Conservation (phyloP, 2,329 filamentous ascomycete genomes). For the Ophiostoma pallidulum region DNA sequence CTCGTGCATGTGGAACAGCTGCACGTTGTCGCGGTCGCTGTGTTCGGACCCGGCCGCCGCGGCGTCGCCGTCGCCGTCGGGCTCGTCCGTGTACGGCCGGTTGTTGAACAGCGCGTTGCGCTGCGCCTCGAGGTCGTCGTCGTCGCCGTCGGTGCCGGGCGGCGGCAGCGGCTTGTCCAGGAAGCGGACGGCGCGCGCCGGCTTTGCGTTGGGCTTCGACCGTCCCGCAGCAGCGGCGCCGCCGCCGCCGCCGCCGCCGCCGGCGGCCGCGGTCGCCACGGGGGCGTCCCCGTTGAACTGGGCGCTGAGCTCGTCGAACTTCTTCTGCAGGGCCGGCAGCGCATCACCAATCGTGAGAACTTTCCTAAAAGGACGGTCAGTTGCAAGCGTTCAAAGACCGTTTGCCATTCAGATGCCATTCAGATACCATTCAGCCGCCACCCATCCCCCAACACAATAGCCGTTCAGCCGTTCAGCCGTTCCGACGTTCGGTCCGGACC, state of each 20-base stretch:
- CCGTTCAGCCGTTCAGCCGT: too few species aligned
- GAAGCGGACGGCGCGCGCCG: constrained; percentile 75
- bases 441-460: too few species aligned
- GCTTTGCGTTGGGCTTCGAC: constrained; percentile 20
- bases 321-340: constrained; percentile 58
- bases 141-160: constrained; percentile 36
- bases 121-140: constrained; percentile 31
- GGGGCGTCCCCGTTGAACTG: constrained; percentile 64
- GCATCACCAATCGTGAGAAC: constrained; percentile 49
- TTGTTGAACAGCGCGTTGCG: constrained; percentile 32
- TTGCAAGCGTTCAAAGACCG: too few species aligned
- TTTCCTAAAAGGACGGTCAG: constrained; percentile 26
- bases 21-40: constrained; percentile 60
- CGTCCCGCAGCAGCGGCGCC: too few species aligned
- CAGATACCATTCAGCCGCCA: too few species aligned
- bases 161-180: constrained; percentile 50
- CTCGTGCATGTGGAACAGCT: constrained; percentile 78
- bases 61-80: constrained; percentile 41
- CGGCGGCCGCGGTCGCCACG: constrained; percentile 15
- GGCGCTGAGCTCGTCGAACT: constrained; percentile 65
- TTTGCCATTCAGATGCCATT: too few species aligned
- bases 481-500: too few species aligned
- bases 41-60: background rate
- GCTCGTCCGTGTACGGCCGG: constrained; percentile 61
- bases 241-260: too few species aligned